These are phyloP conservation scores for Fraxinus anomala DNA, from an alignment of 257 asterid genomes.

Conservation along the genomic window DNA sequence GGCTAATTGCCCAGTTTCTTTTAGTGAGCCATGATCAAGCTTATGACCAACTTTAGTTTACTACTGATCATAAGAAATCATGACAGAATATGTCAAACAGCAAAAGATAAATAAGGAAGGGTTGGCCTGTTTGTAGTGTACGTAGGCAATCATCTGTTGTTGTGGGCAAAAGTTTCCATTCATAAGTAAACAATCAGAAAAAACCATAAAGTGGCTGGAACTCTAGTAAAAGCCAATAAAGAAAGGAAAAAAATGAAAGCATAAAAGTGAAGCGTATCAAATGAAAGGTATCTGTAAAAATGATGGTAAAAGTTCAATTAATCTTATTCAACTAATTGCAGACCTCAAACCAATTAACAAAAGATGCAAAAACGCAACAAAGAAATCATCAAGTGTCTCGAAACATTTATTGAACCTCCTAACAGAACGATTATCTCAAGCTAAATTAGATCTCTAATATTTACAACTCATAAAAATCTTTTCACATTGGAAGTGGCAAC, in stretches of 20 bases:
- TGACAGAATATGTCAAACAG: neutral
- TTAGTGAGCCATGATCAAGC: neutral
- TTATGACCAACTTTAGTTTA: neutral
- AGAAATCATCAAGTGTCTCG: neutral
- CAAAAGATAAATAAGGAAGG: slow-evolving; percentile 4
- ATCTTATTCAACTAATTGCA: slow-evolving; percentile 1
- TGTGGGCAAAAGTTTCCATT: slow-evolving; percentile 20
- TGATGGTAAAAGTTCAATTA: slow-evolving; percentile 10
- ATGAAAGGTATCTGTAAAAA: neutral
- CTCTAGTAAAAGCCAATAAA: neutral
- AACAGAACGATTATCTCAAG: neutral
- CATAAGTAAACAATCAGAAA: slow-evolving; percentile 21
- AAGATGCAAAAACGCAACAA: neutral
- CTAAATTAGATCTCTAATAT: neutral
- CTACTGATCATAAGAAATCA: neutral
- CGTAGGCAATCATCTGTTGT: too few relatives aligned
- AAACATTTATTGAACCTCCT: slow-evolving; percentile 16
- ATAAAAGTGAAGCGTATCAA: neutral
- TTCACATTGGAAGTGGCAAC: too few relatives aligned
- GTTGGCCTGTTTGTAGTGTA: too few relatives aligned
- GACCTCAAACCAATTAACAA: slow-evolving; percentile 2
- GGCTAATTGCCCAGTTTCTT: neutral
- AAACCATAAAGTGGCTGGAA: slow-evolving; percentile 15
- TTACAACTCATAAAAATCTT: slow-evolving; percentile 9
- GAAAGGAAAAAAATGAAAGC: neutral